Evolutionary conservation across 352 stramenopile genomes (phyloP).

Genomic region (Phytophthora capsici): DNA sequence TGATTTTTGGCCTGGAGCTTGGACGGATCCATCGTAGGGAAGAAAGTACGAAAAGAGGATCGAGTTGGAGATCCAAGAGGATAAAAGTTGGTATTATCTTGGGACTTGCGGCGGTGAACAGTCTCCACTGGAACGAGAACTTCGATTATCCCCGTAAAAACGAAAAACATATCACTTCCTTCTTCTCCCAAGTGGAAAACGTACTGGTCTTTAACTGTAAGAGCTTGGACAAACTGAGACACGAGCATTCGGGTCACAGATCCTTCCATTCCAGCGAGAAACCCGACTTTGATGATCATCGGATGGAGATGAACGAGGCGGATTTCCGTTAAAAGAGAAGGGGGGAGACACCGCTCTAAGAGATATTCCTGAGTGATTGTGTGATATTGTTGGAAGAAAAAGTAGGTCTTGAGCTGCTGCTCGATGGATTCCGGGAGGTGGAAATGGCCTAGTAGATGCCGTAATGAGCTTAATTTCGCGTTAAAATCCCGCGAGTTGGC

Average conservation of each 20-base stretch:
- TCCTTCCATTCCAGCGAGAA: conserved; percentile 56
- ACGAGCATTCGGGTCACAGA: conserved; percentile 65
- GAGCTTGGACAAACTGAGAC: conserved; percentile 51
- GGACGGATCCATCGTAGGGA: conserved; percentile 26
- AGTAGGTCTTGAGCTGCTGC: conserved; percentile 70
- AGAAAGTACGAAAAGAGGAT: conserved; percentile 27
- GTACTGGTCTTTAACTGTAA: conserved; percentile 56
- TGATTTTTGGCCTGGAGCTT: conserved; percentile 34
- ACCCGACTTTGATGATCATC: conserved; percentile 66
- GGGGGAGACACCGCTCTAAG: conserved; percentile 52
- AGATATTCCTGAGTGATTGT: conserved; percentile 68
- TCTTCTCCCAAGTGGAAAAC: conserved; percentile 54
- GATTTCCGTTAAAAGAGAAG: conserved; percentile 62
- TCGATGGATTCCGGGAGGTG: conserved; percentile 47
- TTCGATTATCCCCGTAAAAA: conserved; percentile 62
- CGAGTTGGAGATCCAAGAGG: conserved; percentile 16
- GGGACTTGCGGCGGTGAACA: conserved; percentile 34
- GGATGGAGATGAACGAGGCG: conserved; percentile 59
- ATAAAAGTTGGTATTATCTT: conserved; percentile 37
- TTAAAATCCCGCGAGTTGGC: conserved; percentile 66
- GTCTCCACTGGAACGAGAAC: conserved; percentile 50
- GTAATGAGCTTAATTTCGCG: conserved; percentile 55
- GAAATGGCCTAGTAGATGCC: conserved; percentile 65
- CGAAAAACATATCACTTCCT: conserved; percentile 68
- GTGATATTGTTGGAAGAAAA: conserved; percentile 70